Evolutionary conservation across 2,329 filamentous ascomycete species (phyloP).

Genomic region (Penicillium oxalicum): DNA sequence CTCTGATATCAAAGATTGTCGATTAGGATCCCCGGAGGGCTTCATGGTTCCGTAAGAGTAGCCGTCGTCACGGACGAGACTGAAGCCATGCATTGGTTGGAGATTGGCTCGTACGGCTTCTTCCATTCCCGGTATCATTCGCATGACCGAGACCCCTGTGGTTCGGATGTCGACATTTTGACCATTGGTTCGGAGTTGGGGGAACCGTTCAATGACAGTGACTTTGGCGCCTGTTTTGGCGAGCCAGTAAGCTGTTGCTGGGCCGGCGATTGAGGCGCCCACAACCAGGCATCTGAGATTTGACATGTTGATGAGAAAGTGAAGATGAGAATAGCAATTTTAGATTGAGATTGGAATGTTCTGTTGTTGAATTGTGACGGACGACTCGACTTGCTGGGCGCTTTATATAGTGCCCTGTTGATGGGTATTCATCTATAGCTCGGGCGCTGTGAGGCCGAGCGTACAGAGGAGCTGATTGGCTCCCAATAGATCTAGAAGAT

Average conservation of each 20-base stretch:
- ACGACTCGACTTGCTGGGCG: not conserved
- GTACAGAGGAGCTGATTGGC: not conserved
- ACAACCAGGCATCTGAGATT: conserved; percentile 29
- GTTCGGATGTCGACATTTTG: conserved; percentile 33
- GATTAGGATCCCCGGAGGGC: conserved; percentile 26
- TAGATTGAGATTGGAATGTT: too few relatives aligned
- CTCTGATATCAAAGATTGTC: conserved; percentile 32
- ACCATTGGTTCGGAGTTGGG: conserved; percentile 26
- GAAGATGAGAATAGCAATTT: too few relatives aligned
- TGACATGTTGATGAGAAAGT: conserved; percentile 12
- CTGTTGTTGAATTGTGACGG: too few relatives aligned
- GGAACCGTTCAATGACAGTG: conserved; percentile 34
- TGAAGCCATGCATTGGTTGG: conserved; percentile 25
- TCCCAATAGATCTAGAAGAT: not conserved
- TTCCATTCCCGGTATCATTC: conserved; percentile 30
- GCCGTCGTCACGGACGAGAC: conserved; percentile 23
- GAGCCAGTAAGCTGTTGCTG: conserved; percentile 32
- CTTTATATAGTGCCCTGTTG: not conserved
- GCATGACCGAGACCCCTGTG: conserved; percentile 31
- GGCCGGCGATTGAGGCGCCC: conserved; percentile 34
- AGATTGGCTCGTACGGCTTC: conserved; percentile 22
- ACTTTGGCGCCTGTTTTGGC: conserved; percentile 28
- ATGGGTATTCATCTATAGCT: not conserved
- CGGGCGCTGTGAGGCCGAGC: conserved; percentile 1
- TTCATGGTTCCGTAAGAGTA: conserved; percentile 25